Base-by-base conservation (phyloP, 306 rosid species). In the Benincasa hispida region DNA sequence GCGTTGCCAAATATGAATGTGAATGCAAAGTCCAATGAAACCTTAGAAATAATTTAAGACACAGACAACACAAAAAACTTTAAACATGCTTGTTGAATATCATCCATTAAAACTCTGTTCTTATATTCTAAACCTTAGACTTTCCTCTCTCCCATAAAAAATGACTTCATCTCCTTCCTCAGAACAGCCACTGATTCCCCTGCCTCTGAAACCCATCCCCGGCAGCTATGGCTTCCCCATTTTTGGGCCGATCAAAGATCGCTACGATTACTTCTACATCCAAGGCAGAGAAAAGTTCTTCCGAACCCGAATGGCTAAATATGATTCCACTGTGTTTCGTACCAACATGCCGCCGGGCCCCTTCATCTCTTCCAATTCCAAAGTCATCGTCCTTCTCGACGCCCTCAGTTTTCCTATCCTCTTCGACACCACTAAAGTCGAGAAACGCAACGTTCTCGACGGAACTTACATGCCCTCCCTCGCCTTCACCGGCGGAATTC, bases 381-480 rank as follows among this genome's bases (percentile, higher is more conserved):
- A 66, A 39, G 98, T 91, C 79, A 2, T 93, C 2, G 84, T 81
- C 14, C 78, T 93, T 0, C 78, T 93, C 1, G 98, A 93, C 56
- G 94, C 85, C 10, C 14, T 63, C 3, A 91, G 87, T 18, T 93
- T 91, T 73, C 89, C 89, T 0, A 54, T 86, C 42, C 92, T 93
- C 63, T 83, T 93, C 13, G 89, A 93, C 84, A 88, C 37, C 28
- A 2, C 35, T 30, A 91, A 82, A 25, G 96, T 93, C 45, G 83
- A 84, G 41, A 93, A 89, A 35, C 82, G 79, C 0, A 53, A 89
- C 80, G 86, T 93, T 34, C 84, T 93, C 10, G 89, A 84, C 62
- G 98, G 98, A 24, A 93, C 98, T 7, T 93, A 65, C 90, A 93
- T 91, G 95, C 93, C 98, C 8, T 83, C 98, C 68, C 67, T 83